Evolutionary conservation across 1,284 basidiomycete species (phyloP), one percentile per base, ranked within the genome.

Genomic region (Trametes pubescens): DNA sequence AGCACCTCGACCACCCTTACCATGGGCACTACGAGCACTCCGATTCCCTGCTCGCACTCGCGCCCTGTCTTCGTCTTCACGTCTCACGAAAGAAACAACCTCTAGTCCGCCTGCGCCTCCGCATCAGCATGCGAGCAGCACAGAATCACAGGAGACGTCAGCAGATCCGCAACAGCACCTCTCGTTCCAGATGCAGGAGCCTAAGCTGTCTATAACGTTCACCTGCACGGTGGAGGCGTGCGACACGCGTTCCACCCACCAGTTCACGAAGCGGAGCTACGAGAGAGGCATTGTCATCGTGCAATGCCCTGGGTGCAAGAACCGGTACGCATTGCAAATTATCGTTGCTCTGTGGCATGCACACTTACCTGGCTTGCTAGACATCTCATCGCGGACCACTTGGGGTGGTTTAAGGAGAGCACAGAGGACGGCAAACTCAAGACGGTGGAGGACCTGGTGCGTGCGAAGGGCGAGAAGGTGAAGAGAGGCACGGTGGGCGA

Each of bases 231-330:
- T 88, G 1, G 72, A 82, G 18, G 84, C 84, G 1, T 99, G 96
- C 72, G 84, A 84, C 5, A 88, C 92, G 69, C 89, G 96, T 2
- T 95, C 93, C 10, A 89, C 93, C 11, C 97, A 99, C 73, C 86
- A 94, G 67, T 99, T 99, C 74, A 86, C 92, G 11, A 92, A 89
- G 74, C 84, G 88, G 38, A 87, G 93, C 32, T 99, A 99, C 77
- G 86, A 91, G 72, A 87, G 84, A 52, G 97, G 97, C 0, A 92
- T 99, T 59, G 96, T 99, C 1, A 82, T 99, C 35, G 88, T 98
- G 0, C 88, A 97, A 74, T 99, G 97, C 78, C 95, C 96, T 1
- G 86, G 86, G 18, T 99, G 97, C 78, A 89, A 93, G 73, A 95
- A 94, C 74, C 80, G 95, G 91, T 94, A 75, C 26, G 60, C 65